Percentiles rank a stretch among this genome's conserved stretches.
Conservation (phyloP, 148 eudicot species). For the Camellia sinensis region DNA sequence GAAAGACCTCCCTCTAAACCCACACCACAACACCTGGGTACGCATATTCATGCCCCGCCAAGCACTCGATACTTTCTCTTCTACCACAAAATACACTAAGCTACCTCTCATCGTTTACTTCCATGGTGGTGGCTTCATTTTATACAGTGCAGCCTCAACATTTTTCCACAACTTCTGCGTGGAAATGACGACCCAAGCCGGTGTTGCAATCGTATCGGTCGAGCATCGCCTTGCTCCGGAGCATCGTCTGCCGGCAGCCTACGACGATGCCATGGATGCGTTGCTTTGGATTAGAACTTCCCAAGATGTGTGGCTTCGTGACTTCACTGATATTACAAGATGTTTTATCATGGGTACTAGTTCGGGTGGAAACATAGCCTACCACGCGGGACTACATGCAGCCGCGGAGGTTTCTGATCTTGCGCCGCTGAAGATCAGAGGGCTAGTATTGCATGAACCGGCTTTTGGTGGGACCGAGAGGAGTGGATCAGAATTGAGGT, state of each 20-base stretch:
- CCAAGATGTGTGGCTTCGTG: slow-evolving; percentile 37
- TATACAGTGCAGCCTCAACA: slow-evolving; percentile 22
- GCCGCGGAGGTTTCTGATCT: slow-evolving; percentile 15
- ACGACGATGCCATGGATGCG: slow-evolving; percentile 48
- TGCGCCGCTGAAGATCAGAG: slow-evolving; percentile 26
- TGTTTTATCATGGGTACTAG: slow-evolving; percentile 47
- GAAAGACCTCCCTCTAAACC: slow-evolving; percentile 38
- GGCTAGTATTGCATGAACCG: slow-evolving; percentile 34
- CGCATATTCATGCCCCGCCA: slow-evolving; percentile 41
- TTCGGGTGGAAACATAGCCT: slow-evolving; percentile 54
- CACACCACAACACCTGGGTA: slow-evolving; percentile 18
- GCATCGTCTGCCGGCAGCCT: slow-evolving; percentile 60
- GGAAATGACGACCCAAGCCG: slow-evolving; percentile 18
- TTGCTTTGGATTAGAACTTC: slow-evolving; percentile 33
- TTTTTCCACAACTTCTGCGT: slow-evolving; percentile 28
- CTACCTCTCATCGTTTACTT: slow-evolving; percentile 36
- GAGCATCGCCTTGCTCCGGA: slow-evolving; percentile 55
- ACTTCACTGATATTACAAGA: slow-evolving; percentile 32
- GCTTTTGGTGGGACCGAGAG: slow-evolving; percentile 42
- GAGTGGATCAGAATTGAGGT: slow-evolving; percentile 40
- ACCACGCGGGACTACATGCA: slow-evolving; percentile 40
- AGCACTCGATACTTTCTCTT: neutral
- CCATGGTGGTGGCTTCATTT: slow-evolving; percentile 57
- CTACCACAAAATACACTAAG: neutral
- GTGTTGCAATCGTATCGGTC: slow-evolving; percentile 37